A percentile compares a stretch with the other conserved stretches of the same genome.
phyloP scores from a whole-genome alignment of 75 land plant genomes.

The Gnetum montanum region DNA sequence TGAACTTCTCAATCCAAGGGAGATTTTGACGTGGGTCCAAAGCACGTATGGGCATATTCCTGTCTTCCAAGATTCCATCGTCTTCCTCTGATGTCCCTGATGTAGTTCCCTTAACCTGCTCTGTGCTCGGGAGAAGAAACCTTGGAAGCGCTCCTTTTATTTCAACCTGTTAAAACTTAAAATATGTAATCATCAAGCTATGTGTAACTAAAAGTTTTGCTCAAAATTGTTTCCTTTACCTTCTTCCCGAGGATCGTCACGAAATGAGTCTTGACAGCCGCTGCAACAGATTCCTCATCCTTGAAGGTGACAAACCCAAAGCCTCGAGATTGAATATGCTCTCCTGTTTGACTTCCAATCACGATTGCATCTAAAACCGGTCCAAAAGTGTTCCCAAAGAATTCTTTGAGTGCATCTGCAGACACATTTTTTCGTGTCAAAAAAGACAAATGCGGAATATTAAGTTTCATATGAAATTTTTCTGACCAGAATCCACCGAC shows the following conservation, averaged over 20 bases:
- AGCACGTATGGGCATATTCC: background rate
- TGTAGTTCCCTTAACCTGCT: conserved; percentile 3
- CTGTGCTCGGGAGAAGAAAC: conserved; percentile 6
- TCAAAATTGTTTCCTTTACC: conserved; percentile 15
- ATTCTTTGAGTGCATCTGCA: conserved; percentile 41
- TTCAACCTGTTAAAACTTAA: conserved; percentile 39
- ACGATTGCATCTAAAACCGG: conserved; percentile 54
- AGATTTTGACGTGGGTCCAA: background rate
- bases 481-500: conserved; percentile 48
- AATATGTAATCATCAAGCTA: background rate
- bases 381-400: conserved; percentile 51
- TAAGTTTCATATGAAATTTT: background rate
- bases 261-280: conserved; percentile 54
- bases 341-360: conserved; percentile 31
- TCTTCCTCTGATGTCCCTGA: background rate
- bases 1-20: conserved; percentile 42
- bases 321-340: conserved; percentile 38
- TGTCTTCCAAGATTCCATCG: background rate
- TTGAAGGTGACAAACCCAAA: conserved; percentile 68
- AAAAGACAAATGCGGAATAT: no score
- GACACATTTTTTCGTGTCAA: background rate
- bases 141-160: conserved; percentile 48
- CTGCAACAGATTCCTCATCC: conserved; percentile 32
- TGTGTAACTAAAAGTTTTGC: no score
- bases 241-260: conserved; percentile 48